Evolutionary conservation across 768 basidiomycete species (phyloP), one percentile per base, ranked within the genome.

Genomic region (Strobilomyces echinocephalus): DNA sequence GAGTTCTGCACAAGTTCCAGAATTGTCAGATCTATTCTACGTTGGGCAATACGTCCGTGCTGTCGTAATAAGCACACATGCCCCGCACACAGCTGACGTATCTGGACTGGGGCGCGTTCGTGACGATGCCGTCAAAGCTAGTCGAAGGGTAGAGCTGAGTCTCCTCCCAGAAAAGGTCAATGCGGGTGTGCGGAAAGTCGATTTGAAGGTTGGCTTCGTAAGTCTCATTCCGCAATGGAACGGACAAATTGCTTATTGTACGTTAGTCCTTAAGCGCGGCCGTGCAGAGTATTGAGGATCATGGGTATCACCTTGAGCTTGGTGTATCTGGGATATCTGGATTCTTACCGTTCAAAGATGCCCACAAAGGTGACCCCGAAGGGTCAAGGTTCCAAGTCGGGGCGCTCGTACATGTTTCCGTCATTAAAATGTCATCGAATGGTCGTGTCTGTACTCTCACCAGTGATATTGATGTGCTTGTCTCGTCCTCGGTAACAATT

Each of bases 301-400:
- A 97, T 67, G 95, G 97, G 1, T 97, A 95, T 72, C 81, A 87
- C 52, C 76, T 99, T 8, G 91, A 94, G 59, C 73, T 97, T 36
- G 95, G 94, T 2, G 63, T 97, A 16, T 68, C 82, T 10, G 84
- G 79, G n/a, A 69, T 90, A 33, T 82, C 90, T 54, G 91, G 91
- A 39, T 99, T 97, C 71, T 67, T 98, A 44, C 78, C 86, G 2
- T 90, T 89, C 74, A 84, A 85, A 63, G 87, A 91, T 42, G 76
- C 79, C 1, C 72, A 77, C 57, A 76, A 77, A 52, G 68, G 63
- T 15, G 54, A 56, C 5, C 60, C 68, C n/a, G 64, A 62, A 6
- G 60, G 59, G 1, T 55, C 58, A 43, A 69, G 67, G 58, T 69
- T 93, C 18, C 74, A 74, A 38, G 69, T 85, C 16, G 95, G 95